A percentile compares a stretch with the other conserved stretches of the same genome.
Evolutionary conservation across 352 stramenopile species (phyloP).

Genomic region (Globisporangium iwayamae): DNA sequence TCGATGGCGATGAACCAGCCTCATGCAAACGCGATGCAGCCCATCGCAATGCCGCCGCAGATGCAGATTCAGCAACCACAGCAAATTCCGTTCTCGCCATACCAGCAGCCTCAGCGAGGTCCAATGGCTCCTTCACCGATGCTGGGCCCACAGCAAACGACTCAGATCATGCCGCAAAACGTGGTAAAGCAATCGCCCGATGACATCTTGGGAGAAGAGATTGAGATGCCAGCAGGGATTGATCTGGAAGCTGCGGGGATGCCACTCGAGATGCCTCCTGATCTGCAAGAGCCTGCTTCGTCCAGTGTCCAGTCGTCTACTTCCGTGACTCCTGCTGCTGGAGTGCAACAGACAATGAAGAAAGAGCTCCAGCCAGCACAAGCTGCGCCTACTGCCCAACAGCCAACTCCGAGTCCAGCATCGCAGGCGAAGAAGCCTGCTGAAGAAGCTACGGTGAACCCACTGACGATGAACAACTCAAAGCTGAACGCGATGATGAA

Average conservation of each 20-base stretch:
- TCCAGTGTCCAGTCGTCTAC: neutral
- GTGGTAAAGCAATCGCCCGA: constrained; percentile 41
- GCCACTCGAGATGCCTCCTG: constrained; percentile 56
- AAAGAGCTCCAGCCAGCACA: constrained; percentile 22
- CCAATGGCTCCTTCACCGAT: neutral
- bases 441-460: constrained; percentile 43
- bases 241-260: constrained; percentile 26
- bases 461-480: constrained; percentile 81
- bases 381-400: neutral
- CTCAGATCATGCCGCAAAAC: neutral
- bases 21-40: constrained; percentile 27
- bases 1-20: constrained; percentile 7
- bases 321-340: neutral
- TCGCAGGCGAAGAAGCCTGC: constrained; percentile 2
- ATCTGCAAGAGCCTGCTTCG: constrained; percentile 42
- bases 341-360: constrained; percentile 17
- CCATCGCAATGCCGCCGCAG: constrained; percentile 43
- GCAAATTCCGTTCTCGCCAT: constrained; percentile 17
- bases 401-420: neutral
- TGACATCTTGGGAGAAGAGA: constrained; percentile 46
- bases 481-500: constrained; percentile 87
- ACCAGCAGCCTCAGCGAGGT: constrained; percentile 18
- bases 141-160: constrained; percentile 2
- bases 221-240: constrained; percentile 28
- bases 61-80: constrained; percentile 14